phyloP scores from a whole-genome alignment of 345 rosid species.

The Salix arbutifolia region DNA sequence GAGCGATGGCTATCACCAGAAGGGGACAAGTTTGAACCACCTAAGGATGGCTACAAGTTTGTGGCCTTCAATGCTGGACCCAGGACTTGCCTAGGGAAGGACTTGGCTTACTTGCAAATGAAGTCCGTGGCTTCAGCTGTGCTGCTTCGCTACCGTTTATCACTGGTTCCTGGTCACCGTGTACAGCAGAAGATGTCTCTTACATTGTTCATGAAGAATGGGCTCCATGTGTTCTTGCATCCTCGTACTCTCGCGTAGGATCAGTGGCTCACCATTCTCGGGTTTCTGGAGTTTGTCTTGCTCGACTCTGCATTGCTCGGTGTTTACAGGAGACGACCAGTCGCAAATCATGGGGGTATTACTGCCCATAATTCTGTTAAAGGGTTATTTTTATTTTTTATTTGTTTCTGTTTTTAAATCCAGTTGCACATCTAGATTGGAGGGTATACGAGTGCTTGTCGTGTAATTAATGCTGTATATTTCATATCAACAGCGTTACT shows the following conservation, averaged over 20 bases:
- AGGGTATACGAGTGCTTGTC: conserved; percentile 2
- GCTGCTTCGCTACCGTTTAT: conserved; percentile 68
- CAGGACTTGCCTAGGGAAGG: conserved; percentile 87
- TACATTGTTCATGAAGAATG: conserved; percentile 84
- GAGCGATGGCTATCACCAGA: conserved; percentile 70
- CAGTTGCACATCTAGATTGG: background rate
- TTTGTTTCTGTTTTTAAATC: conserved; percentile 21
- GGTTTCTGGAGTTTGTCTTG: background rate
- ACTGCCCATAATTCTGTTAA: background rate
- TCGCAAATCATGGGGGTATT: background rate
- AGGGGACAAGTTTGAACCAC: conserved; percentile 56
- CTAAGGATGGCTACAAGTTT: conserved; percentile 77
- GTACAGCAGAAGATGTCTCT: conserved; percentile 96
- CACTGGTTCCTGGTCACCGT: conserved; percentile 64
- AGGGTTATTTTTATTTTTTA: conserved; percentile 1
- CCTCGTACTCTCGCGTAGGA: conserved; percentile 46
- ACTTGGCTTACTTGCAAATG: conserved; percentile 87
- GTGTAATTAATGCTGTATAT: conserved; percentile 20
- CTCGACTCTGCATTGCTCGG: background rate
- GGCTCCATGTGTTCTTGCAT: conserved; percentile 66
- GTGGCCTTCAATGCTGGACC: conserved; percentile 93
- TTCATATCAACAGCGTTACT: conserved; percentile 13
- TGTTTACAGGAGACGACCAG: background rate
- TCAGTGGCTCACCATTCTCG: background rate
- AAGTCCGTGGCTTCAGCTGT: conserved; percentile 84